A percentile compares a stretch with the other conserved stretches of the same genome.
These are phyloP conservation scores for Chrysopogon serrulatus DNA, from an alignment of 176 grass and related monocot genomes.

Conservation along the genomic window DNA sequence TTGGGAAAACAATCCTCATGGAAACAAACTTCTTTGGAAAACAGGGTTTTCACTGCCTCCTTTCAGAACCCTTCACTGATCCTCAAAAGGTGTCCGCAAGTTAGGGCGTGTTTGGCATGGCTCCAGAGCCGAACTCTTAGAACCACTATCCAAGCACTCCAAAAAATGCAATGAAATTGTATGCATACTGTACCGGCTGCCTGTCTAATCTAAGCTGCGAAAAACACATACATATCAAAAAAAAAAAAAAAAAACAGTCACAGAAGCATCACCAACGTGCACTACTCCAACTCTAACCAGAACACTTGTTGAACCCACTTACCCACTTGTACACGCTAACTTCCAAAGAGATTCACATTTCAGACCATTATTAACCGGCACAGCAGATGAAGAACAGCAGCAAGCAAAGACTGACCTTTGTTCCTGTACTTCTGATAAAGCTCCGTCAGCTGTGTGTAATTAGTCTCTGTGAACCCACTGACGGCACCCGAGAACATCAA, in stretches of 20 bases:
- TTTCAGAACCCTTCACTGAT: background rate
- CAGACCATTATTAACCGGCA: background rate
- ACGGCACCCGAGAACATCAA: too few relatives aligned
- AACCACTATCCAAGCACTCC: background rate
- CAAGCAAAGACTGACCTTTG: conserved; percentile 23
- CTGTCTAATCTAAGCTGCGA: background rate
- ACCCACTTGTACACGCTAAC: background rate
- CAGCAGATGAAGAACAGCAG: background rate
- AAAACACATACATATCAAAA: background rate
- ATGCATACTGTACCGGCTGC: background rate
- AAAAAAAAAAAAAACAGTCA: background rate
- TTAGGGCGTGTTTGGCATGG: too few relatives aligned
- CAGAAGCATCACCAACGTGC: background rate
- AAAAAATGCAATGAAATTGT: background rate
- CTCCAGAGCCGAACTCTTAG: too few relatives aligned
- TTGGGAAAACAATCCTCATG: too few relatives aligned
- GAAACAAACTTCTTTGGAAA: too few relatives aligned
- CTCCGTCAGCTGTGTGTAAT: too few relatives aligned
- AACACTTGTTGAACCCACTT: background rate
- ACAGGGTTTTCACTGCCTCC: background rate
- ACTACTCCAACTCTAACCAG: background rate
- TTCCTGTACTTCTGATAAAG: too few relatives aligned
- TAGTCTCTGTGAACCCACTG: too few relatives aligned
- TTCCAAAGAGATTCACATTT: background rate
- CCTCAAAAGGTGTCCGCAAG: background rate